Evolutionary conservation across 73 alveolate genomes (phyloP).

Genomic region (Paramecium pentaurelia): DNA sequence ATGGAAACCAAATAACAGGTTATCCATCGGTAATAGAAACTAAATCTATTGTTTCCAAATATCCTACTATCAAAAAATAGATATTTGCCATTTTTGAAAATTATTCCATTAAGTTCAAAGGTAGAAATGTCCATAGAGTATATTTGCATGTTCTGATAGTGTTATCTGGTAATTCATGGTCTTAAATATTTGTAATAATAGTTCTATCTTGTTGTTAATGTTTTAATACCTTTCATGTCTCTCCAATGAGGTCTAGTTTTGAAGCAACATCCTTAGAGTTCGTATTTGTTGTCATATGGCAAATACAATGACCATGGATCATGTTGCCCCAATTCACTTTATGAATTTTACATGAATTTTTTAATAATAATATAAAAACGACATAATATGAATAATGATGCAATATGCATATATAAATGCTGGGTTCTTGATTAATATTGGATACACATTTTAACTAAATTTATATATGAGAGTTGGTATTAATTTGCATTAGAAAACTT

Average conservation of each 20-base stretch:
- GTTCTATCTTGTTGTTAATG: background rate
- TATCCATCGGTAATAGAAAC: conserved; percentile 55
- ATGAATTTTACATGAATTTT: background rate
- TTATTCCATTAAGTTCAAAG: conserved; percentile 77
- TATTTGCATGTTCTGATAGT: conserved; percentile 83
- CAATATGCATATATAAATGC: background rate
- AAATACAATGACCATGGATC: background rate
- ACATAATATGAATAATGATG: conserved; percentile 13
- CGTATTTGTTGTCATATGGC: background rate
- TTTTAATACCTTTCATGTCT: background rate
- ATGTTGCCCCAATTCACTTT: background rate
- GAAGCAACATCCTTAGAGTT: background rate
- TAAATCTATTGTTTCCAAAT: conserved; percentile 59
- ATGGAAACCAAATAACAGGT: conserved; percentile 61
- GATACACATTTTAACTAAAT: conserved; percentile 1
- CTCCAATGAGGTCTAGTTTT: conserved; percentile 18
- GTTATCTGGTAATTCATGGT: conserved; percentile 48
- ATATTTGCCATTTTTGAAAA: conserved; percentile 81
- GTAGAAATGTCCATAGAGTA: conserved; percentile 76
- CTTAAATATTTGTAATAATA: background rate
- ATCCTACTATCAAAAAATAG: conserved; percentile 76
- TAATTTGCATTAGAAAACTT: conserved; percentile 21
- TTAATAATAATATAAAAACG: background rate
- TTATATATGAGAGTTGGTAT: conserved; percentile 31
- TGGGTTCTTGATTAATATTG: background rate